Percentiles rank a stretch among this genome's conserved stretches.
Evolutionary conservation across 2,329 filamentous ascomycete species (phyloP).

Genomic region (Sporothrix dimorphospora): DNA sequence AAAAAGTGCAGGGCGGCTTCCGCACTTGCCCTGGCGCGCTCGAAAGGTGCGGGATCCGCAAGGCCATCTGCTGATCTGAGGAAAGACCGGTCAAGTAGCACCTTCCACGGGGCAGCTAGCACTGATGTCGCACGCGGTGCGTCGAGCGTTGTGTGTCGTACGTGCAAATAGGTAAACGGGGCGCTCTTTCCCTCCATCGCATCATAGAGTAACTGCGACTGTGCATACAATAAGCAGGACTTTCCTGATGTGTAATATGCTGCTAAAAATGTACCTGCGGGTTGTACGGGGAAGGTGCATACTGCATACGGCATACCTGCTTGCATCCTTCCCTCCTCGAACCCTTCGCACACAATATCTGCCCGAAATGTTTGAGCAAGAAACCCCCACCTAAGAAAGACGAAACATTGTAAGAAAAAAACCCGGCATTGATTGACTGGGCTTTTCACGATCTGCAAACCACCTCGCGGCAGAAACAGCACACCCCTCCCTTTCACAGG

Average conservation of each 20-base stretch:
- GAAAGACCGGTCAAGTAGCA: constrained; percentile 1
- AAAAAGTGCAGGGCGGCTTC: constrained; percentile 1
- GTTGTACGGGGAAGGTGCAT: constrained; percentile 5
- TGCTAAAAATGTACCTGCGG: not conserved
- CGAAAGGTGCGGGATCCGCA: constrained; percentile 26
- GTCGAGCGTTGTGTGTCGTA: not conserved
- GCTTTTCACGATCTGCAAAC: constrained; percentile 23
- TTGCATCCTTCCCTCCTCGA: not conserved
- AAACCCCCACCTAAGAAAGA: constrained; percentile 20
- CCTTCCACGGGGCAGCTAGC: not conserved
- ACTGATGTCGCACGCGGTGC: not conserved
- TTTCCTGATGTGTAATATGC: not conserved
- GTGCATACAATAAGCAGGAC: constrained; percentile 1
- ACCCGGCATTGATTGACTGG: constrained; percentile 8
- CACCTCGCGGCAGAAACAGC: constrained; percentile 13
- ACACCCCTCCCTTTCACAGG: not conserved
- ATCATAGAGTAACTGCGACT: not conserved
- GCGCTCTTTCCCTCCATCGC: not conserved
- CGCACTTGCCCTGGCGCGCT: not conserved
- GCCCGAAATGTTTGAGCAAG: not conserved
- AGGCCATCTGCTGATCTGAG: constrained; percentile 24
- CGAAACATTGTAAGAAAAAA: constrained; percentile 10
- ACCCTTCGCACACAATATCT: not conserved
- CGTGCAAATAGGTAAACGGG: not conserved
- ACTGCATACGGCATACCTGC: not conserved